These are phyloP conservation scores for Eucalyptus urophylla DNA, from an alignment of 345 rosid species.

Conservation along the genomic window DNA sequence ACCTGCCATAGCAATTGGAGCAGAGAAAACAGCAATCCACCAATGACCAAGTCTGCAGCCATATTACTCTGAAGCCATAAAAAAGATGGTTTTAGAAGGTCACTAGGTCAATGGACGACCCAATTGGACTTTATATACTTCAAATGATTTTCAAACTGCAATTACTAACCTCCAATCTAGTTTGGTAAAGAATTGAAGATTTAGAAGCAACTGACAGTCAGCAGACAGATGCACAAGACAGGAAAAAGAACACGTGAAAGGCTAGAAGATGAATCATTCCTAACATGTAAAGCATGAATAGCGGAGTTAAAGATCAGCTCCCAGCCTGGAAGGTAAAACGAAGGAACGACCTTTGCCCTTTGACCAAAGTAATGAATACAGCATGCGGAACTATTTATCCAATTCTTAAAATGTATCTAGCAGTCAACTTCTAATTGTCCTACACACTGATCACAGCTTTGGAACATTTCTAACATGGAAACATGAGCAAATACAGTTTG, in stretches of 20 bases:
- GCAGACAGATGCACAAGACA: not conserved
- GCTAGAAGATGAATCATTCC: not conserved
- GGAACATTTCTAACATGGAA: not conserved
- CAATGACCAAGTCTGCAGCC: conserved; percentile 10
- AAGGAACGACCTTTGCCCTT: not conserved
- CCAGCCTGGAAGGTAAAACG: not conserved
- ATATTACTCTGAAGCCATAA: conserved; percentile 9
- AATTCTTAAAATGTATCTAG: not conserved
- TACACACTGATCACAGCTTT: not conserved
- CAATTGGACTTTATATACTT: not conserved
- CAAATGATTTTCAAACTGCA: not conserved
- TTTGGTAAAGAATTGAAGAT: not conserved
- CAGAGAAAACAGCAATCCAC: conserved; percentile 37
- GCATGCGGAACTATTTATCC: not conserved
- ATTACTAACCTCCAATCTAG: not conserved
- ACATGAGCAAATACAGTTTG: not conserved
- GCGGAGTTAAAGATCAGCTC: not conserved
- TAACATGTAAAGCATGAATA: not conserved
- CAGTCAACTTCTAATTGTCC: not conserved
- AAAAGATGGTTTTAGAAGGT: not conserved
- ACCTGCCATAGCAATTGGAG: conserved; percentile 69
- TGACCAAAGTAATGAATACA: not conserved
- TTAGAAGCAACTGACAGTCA: not conserved
- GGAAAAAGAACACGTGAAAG: not conserved
- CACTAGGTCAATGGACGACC: not conserved